Conservation (phyloP, 257 asterid species). For the Rehmannia glutinosa region DNA sequence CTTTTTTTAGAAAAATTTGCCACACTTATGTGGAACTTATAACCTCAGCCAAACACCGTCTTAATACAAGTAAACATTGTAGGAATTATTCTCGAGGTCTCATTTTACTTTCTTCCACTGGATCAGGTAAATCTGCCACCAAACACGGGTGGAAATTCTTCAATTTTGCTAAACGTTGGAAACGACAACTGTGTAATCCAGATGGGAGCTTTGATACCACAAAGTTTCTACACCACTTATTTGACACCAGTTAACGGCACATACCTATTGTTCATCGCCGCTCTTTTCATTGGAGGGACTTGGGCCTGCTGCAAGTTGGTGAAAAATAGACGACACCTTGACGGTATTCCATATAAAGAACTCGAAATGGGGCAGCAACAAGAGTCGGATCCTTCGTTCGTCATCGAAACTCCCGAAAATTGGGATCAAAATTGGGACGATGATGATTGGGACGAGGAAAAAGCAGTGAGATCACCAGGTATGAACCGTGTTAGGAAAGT, state of each 20-base stretch:
- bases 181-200: conserved; percentile 36
- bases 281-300: conserved; percentile 37
- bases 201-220: conserved; percentile 23
- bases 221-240: conserved; percentile 17
- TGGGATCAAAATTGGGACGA: conserved; percentile 65
- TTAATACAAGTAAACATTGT: too few relatives aligned
- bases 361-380: conserved; percentile 56
- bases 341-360: conserved; percentile 52
- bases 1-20: too few relatives aligned
- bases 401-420: conserved; percentile 28
- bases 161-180: conserved; percentile 29
- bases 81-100: neutral
- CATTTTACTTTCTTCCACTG: conserved; percentile 1
- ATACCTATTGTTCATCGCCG: conserved; percentile 40
- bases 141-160: conserved; percentile 24
- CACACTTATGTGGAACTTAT: too few relatives aligned
- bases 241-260: conserved; percentile 38
- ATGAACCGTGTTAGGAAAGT: neutral
- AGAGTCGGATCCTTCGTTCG: conserved; percentile 20
- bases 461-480: conserved; percentile 25
- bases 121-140: conserved; percentile 46
- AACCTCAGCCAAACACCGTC: too few relatives aligned
- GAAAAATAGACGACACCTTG: conserved; percentile 29
- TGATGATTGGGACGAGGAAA: conserved; percentile 60
- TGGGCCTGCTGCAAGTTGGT: conserved; percentile 42